These are phyloP conservation scores for Claviceps purpurea DNA, from an alignment of 2,329 filamentous ascomycete species.

Conservation along the genomic window DNA sequence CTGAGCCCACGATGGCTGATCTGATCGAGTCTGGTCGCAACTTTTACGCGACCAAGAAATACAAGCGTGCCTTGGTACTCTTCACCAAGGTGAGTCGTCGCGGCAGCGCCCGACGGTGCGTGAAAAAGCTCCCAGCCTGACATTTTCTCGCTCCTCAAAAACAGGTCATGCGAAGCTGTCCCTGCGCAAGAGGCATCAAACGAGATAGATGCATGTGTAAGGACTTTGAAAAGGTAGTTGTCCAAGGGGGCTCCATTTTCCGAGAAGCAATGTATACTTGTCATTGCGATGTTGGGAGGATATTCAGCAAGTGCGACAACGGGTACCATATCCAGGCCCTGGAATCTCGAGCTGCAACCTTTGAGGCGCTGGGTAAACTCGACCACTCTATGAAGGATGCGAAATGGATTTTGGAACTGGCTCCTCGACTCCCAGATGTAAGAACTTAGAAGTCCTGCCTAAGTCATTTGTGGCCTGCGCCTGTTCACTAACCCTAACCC, in stretches of 20 bases:
- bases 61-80: too few relatives aligned
- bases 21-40: too few relatives aligned
- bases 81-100: too few relatives aligned
- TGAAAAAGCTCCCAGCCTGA: too few relatives aligned
- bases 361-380: conserved; percentile 24
- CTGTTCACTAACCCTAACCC: too few relatives aligned
- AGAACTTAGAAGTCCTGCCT: too few relatives aligned
- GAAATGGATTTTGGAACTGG: conserved; percentile 29
- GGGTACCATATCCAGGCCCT: conserved; percentile 25
- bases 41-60: too few relatives aligned
- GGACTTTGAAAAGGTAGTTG: conserved; percentile 21
- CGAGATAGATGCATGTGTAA: conserved; percentile 11
- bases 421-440: conserved; percentile 19
- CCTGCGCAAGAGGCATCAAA: conserved; percentile 20
- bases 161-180: conserved; percentile 24
- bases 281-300: conserved; percentile 21
- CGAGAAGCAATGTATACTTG: conserved; percentile 28
- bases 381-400: conserved; percentile 25
- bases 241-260: conserved; percentile 24
- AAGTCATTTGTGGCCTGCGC: too few relatives aligned
- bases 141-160: background rate
- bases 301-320: conserved; percentile 26
- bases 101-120: too few relatives aligned
- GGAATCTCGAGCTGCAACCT: conserved; percentile 27
- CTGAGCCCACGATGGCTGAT: too few relatives aligned